A percentile compares a stretch with the other conserved stretches of the same genome.
Evolutionary conservation across 371 early-diverging fungal species (phyloP).

Genomic region (Zychaea mexicana): DNA sequence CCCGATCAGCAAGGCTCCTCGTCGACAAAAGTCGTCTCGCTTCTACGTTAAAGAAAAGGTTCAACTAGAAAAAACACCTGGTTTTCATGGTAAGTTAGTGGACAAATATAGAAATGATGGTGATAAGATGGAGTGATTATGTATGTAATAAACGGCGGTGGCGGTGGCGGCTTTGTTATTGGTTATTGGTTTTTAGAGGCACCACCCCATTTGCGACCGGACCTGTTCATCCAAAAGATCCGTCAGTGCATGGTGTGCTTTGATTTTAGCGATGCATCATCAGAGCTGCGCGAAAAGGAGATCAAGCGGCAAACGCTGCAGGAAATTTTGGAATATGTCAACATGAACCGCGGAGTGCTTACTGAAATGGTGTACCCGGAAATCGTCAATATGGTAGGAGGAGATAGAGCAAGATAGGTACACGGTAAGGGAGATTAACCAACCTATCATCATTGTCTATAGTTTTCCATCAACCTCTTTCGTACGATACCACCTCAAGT

Average conservation of each 20-base stretch:
- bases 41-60: slow-evolving; percentile 85
- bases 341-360: slow-evolving; percentile 82
- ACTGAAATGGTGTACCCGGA: slow-evolving; percentile 89
- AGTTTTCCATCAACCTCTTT: slow-evolving; percentile 93
- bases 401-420: background rate
- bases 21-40: slow-evolving; percentile 85
- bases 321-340: slow-evolving; percentile 92
- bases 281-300: slow-evolving; percentile 91
- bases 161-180: background rate
- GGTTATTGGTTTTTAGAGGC: slow-evolving; percentile 62
- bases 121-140: background rate
- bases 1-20: slow-evolving; percentile 79
- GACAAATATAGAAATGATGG: background rate
- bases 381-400: slow-evolving; percentile 88
- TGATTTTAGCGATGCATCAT: slow-evolving; percentile 89
- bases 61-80: slow-evolving; percentile 77
- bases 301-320: slow-evolving; percentile 89
- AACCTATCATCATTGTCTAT: background rate
- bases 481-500: slow-evolving; percentile 95
- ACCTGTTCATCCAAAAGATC: slow-evolving; percentile 87
- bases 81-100: slow-evolving; percentile 69
- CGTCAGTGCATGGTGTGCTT: slow-evolving; percentile 90
- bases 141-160: background rate
- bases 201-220: slow-evolving; percentile 69
- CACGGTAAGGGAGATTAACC: too few species aligned